phyloP scores from a whole-genome alignment of 2,329 filamentous ascomycete genomes.

The Apiospora malaysiana region DNA sequence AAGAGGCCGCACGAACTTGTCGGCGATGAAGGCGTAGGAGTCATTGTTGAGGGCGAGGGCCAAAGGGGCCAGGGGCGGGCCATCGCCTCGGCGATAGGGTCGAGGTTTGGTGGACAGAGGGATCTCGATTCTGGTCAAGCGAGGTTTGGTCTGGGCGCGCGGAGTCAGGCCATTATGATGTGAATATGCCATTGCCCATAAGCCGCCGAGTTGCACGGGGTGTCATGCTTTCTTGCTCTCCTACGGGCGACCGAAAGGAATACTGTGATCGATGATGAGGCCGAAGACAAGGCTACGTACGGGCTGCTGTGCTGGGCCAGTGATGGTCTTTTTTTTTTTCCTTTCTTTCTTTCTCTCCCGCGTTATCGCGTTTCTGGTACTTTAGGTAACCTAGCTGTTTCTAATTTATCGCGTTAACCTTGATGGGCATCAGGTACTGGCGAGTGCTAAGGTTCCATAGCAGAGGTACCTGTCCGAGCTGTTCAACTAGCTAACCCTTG shows the following conservation, averaged over 20 bases:
- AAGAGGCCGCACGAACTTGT: constrained; percentile 52
- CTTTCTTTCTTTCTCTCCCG: too few relatives aligned
- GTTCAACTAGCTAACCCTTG: background rate
- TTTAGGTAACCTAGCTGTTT: too few relatives aligned
- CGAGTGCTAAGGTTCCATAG: too few relatives aligned
- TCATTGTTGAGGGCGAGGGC: constrained; percentile 55
- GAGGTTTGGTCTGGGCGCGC: background rate
- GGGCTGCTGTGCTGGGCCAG: too few relatives aligned
- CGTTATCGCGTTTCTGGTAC: background rate
- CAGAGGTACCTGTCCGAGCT: background rate
- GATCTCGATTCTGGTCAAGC: constrained; percentile 37
- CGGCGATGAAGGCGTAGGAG: constrained; percentile 62
- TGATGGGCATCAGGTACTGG: background rate
- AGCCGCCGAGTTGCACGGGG: constrained; percentile 4
- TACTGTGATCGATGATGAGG: too few relatives aligned
- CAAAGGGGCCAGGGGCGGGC: constrained; percentile 54
- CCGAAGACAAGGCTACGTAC: too few relatives aligned
- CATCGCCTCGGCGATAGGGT: constrained; percentile 52
- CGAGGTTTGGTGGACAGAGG: constrained; percentile 38
- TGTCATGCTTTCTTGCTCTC: background rate
- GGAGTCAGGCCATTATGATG: background rate
- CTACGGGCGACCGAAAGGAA: background rate
- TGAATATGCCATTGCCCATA: constrained; percentile 3
- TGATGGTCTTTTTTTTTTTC: background rate
- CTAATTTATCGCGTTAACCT: background rate